Evolutionary conservation across 2,329 filamentous ascomycete species (phyloP), one percentile per base, ranked within the genome.

Genomic region (Massarina eburnea): DNA sequence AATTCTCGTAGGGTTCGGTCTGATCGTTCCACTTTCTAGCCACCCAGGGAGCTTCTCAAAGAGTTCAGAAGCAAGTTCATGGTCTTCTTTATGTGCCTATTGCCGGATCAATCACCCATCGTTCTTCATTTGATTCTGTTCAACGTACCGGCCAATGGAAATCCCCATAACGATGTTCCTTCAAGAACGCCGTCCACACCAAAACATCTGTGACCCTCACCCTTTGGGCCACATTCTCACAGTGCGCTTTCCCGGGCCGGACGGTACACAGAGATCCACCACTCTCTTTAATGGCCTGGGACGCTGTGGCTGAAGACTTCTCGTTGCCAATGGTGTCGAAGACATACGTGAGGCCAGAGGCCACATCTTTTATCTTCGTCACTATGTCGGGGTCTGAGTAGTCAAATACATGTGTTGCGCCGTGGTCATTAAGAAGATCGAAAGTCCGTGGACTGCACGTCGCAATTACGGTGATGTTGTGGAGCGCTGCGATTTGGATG

Each of bases 301-400:
- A 74, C 1, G 64, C 61, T 3, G 51, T 49, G 2, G 30, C 45
- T 0, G 73, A 76, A 0, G 72, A 73, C 0, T 54, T 58, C 4
- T 54, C 34, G 35, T 64, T 65, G n/a, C 75, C 75, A 39, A 76
- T 75, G 0, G 68, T 73, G 45, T 76, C 73, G 43, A 76, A 75
- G 8, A 68, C 59, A 41, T 72, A 67, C 5, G 54, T 2, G 47
- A 49, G 1, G 17, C 55, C 39, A 8, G 65, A 63, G 10, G 19
- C 41, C n/a, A 27, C 44, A 2, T 33, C 18, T 17, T 33, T 45
- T 60, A 80, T 79, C 32, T 75, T 66, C 24, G 64, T 58, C 1
- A 67, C 66, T 27, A 68, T 70, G n/a, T 67, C 67, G 0, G 71
- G 61, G 18, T 70, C 69, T 21, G 64, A 67, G 65, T 80, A 80